Base-by-base conservation (phyloP, 106 monocot genomes). In the Agapanthus africanus region DNA sequence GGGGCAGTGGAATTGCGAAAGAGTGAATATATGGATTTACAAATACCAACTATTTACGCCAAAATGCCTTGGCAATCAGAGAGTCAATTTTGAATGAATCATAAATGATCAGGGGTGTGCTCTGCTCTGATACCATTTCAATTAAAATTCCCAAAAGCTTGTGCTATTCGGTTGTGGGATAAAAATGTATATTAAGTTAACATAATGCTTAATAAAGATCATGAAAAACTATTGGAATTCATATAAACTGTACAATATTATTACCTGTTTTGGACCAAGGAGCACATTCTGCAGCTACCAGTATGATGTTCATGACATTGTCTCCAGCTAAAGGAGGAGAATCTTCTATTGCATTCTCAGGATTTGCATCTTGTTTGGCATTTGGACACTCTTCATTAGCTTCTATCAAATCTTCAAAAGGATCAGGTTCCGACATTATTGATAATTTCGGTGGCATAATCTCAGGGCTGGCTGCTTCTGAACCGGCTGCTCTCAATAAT, bases 221-320 rank as follows among this genome's bases (percentile, higher is more conserved):
- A 6, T 54, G 23, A 0, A 54, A 7, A 31, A 59, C 32, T 33
- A 33, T 16, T 6, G 18, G n/a, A 61, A 61, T 61, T 61, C 18
- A 6, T 35, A 34, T 18, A 36, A 36, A 35, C 36, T 35, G 64
- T 65, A 25, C 38, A 65, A 65, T 4, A 40, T 39, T 2, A 57
- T 59, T 79, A 54, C 94, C 94, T 85, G 94, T 88, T 84, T 95
- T 95, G 31, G 77, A 88, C 88, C 87, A 95, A 78, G 94, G 94
- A 69, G 88, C 83, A 71, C 94, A 95, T 81, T 95, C 94, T 74
- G 85, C 85, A 62, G 94, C 78, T 51, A 88, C 88, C 46, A 95
- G 30, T 35, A 95, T 83, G 73, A 95, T 66, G 71, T 95, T 95
- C 91, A 95, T 91, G 76, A 80, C 94, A 81, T 95, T 84, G 9